Conservation (phyloP, 2,329 filamentous ascomycete species). For the Cordyceps javanica region DNA sequence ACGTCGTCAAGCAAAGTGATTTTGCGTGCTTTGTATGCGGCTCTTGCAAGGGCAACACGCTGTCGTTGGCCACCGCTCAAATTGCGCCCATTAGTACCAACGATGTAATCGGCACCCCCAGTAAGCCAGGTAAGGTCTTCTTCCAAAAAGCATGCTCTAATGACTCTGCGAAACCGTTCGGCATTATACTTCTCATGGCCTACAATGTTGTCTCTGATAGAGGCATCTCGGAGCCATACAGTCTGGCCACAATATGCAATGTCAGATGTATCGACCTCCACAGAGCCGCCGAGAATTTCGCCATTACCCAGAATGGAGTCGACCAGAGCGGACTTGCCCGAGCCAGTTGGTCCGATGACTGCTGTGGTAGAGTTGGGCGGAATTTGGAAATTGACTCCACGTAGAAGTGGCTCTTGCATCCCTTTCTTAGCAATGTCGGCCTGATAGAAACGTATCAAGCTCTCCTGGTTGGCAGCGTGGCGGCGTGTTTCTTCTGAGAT, state of each 20-base stretch:
- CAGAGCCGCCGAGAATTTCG: too few relatives aligned
- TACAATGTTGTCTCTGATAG: neutral
- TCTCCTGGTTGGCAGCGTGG: too few relatives aligned
- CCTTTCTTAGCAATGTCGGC: too few relatives aligned
- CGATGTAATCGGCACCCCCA: neutral
- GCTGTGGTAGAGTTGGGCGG: too few relatives aligned
- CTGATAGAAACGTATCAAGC: too few relatives aligned
- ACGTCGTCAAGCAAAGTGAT: neutral
- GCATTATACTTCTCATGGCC: neutral
- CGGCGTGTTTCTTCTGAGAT: too few relatives aligned
- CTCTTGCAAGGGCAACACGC: neutral
- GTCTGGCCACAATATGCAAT: neutral
- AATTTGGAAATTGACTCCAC: neutral
- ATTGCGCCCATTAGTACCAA: neutral
- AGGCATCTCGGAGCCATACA: neutral
- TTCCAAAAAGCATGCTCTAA: neutral
- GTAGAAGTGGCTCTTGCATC: too few relatives aligned
- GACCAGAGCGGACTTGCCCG: neutral
- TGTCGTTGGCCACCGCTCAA: slow-evolving; percentile 3
- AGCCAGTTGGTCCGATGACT: too few relatives aligned
- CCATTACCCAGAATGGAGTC: neutral
- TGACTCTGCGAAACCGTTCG: neutral
- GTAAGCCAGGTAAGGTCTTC: too few relatives aligned
- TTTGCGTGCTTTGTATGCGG: neutral
- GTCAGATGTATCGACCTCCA: neutral